Conservation (phyloP, 1,284 basidiomycete species). For the Hypsizygus ulmarius region DNA sequence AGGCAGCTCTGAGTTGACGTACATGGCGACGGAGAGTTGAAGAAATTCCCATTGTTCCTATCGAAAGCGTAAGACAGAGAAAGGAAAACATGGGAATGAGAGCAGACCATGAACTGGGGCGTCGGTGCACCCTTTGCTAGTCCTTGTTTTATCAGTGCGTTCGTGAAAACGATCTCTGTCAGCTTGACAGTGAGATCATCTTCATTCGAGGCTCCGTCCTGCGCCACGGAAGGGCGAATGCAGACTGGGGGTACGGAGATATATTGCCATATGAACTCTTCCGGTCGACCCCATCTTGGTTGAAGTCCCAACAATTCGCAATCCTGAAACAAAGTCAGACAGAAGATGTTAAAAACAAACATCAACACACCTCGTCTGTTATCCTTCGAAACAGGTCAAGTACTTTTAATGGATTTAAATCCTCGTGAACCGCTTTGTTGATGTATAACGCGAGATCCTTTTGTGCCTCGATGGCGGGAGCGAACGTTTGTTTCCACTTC, state of each 20-base stretch:
- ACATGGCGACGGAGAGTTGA: slow-evolving; percentile 93
- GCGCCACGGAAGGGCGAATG: slow-evolving; percentile 95
- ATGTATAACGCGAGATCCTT: slow-evolving; percentile 86
- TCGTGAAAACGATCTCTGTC: slow-evolving; percentile 95
- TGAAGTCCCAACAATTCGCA: slow-evolving; percentile 93
- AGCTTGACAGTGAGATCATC: slow-evolving; percentile 98
- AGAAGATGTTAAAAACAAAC: not conserved
- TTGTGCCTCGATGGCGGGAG: slow-evolving; percentile 80
- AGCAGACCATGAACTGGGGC: slow-evolving; percentile 80
- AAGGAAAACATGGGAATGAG: slow-evolving; percentile 9
- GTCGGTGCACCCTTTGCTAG: slow-evolving; percentile 87
- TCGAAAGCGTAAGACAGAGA: slow-evolving; percentile 8
- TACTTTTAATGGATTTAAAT: slow-evolving; percentile 93
- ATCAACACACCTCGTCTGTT: slow-evolving; percentile 73
- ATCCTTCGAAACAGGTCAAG: slow-evolving; percentile 92
- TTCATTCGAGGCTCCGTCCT: slow-evolving; percentile 97
- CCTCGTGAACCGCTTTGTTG: slow-evolving; percentile 88
- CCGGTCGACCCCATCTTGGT: slow-evolving; percentile 88
- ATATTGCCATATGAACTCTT: slow-evolving; percentile 99
- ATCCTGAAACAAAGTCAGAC: slow-evolving; percentile 52
- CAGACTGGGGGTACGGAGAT: slow-evolving; percentile 98
- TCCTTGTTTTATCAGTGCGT: slow-evolving; percentile 90
- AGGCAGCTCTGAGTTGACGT: slow-evolving; percentile 97
- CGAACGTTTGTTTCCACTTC: slow-evolving; percentile 85
- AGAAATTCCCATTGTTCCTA: slow-evolving; percentile 99